Percentiles rank a stretch among this genome's conserved stretches.
phyloP scores from a whole-genome alignment of 2,329 filamentous ascomycete genomes.

The Sporothrix dimorphospora region DNA sequence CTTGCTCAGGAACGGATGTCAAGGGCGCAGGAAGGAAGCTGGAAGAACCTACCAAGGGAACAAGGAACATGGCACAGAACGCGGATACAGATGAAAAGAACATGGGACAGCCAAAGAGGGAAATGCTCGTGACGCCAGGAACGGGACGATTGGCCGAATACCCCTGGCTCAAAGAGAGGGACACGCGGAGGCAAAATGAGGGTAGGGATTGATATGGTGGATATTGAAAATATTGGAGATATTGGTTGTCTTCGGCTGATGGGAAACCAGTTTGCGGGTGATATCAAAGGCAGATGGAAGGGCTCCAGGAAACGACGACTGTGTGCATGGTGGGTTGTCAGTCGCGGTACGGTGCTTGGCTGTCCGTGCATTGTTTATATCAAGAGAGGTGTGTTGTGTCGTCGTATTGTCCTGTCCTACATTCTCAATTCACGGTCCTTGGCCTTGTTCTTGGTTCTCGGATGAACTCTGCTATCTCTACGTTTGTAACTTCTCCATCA shows the following conservation, averaged over 20 bases:
- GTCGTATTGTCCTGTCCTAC: background rate
- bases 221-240: background rate
- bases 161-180: slow-evolving; percentile 1
- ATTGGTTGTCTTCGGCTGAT: slow-evolving; percentile 24
- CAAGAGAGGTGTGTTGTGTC: too few species aligned
- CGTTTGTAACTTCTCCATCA: background rate
- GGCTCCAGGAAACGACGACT: too few species aligned
- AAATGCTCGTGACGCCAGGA: slow-evolving; percentile 18
- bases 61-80: background rate
- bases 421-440: background rate
- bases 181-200: background rate
- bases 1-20: background rate
- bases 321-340: too few species aligned
- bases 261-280: slow-evolving; percentile 24
- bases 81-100: background rate
- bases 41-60: too few species aligned
- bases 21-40: too few species aligned
- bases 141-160: slow-evolving; percentile 24
- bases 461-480: background rate
- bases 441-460: background rate
- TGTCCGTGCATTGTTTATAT: background rate
- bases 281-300: slow-evolving; percentile 8
- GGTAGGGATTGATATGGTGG: background rate
- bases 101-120: background rate
- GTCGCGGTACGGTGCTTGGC: slow-evolving; percentile 4